Conservation (phyloP, 75 land plant species). For the Picea sitchensis region DNA sequence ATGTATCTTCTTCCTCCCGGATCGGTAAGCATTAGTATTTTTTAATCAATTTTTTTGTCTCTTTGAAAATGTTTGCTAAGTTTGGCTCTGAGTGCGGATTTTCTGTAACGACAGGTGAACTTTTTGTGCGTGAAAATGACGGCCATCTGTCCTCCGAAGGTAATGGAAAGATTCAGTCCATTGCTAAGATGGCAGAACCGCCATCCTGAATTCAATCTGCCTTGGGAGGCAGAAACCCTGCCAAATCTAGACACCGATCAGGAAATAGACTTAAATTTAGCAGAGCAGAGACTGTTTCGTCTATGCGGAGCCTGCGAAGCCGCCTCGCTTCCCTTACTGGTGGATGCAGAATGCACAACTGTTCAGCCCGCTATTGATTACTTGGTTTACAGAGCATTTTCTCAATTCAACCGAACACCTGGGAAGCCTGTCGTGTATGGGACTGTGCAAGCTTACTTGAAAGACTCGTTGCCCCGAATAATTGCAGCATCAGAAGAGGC, state of each 20-base stretch:
- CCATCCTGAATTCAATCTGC: slow-evolving; percentile 29
- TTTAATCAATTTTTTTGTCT: too few species aligned
- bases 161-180: slow-evolving; percentile 27
- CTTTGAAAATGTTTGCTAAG: too few species aligned
- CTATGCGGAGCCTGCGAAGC: slow-evolving; percentile 20
- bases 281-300: slow-evolving; percentile 39
- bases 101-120: slow-evolving; percentile 25
- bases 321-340: slow-evolving; percentile 46
- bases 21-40: slow-evolving; percentile 45
- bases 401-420: slow-evolving; percentile 32
- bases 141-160: slow-evolving; percentile 25
- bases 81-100: too few species aligned
- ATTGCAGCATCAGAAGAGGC: slow-evolving; percentile 41
- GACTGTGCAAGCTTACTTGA: slow-evolving; percentile 82
- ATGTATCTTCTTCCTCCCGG: slow-evolving; percentile 44
- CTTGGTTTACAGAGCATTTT: slow-evolving; percentile 53
- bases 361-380: slow-evolving; percentile 92
- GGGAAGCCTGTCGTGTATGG: slow-evolving; percentile 55
- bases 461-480: slow-evolving; percentile 50
- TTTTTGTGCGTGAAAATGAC: slow-evolving; percentile 35
- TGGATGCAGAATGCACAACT: slow-evolving; percentile 83
- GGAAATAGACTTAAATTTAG: slow-evolving; percentile 48
- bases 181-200: slow-evolving; percentile 15
- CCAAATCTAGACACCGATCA: slow-evolving; percentile 67
- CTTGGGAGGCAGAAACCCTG: slow-evolving; percentile 60